phyloP scores from a whole-genome alignment of 371 early-diverging fungal genomes.

The Syncephalastrum sp. region DNA sequence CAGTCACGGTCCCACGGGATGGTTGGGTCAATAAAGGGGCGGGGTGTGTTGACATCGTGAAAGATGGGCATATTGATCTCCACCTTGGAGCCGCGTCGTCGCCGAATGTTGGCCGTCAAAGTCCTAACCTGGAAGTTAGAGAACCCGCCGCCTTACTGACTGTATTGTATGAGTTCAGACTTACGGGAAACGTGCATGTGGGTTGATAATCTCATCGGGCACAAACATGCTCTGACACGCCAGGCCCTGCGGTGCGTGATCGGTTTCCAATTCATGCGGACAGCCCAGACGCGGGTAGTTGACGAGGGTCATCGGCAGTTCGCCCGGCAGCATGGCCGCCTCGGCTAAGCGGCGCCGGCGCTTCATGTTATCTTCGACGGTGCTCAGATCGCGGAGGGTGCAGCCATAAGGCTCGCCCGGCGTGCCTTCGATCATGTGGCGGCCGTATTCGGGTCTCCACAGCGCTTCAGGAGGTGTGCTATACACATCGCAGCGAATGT shows the following conservation, averaged over 20 bases:
- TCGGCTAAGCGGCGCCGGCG: constrained; percentile 73
- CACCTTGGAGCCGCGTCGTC: constrained; percentile 91
- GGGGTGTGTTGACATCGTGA: constrained; percentile 82
- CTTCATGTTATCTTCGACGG: constrained; percentile 90
- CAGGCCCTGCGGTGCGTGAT: constrained; percentile 64
- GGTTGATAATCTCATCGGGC: constrained; percentile 93
- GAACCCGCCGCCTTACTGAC: not conserved
- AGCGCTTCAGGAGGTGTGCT: constrained; percentile 57
- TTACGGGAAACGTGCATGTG: constrained; percentile 94
- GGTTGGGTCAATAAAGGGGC: constrained; percentile 88
- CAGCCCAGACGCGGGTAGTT: constrained; percentile 91
- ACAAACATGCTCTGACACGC: constrained; percentile 86
- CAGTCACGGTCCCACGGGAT: constrained; percentile 65
- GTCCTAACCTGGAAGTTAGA: constrained; percentile 56
- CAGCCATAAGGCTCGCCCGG: constrained; percentile 93
- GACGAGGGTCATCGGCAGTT: constrained; percentile 79
- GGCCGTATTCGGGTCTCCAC: constrained; percentile 97
- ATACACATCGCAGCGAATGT: not conserved
- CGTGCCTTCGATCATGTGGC: constrained; percentile 90
- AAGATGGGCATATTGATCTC: constrained; percentile 87
- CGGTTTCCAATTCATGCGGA: constrained; percentile 71
- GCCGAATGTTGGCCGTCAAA: constrained; percentile 91
- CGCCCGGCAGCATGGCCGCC: constrained; percentile 66
- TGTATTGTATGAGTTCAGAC: constrained; percentile 9
- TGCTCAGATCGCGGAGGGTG: constrained; percentile 76